These are phyloP conservation scores for Kurtzmaniella natalensis DNA, from an alignment of 1,139 yeast species.

Conservation along the genomic window DNA sequence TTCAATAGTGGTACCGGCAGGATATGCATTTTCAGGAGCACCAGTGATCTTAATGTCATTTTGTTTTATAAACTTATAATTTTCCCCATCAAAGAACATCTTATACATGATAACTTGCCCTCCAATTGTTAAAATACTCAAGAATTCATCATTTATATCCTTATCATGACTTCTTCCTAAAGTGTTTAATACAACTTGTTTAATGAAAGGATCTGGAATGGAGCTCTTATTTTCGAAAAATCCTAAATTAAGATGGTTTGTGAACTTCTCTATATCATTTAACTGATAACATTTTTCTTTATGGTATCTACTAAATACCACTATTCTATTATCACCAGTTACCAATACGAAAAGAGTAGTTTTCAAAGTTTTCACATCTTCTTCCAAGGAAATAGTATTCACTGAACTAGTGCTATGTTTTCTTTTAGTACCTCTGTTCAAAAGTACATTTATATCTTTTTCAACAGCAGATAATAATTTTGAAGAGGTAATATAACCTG, in stretches of 20 bases:
- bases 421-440: slow-evolving; percentile 31
- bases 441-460: slow-evolving; percentile 32
- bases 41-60: slow-evolving; percentile 54
- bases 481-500: slow-evolving; percentile 58
- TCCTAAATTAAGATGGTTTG: slow-evolving; percentile 49
- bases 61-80: slow-evolving; percentile 45
- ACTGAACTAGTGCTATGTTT: slow-evolving; percentile 14
- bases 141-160: slow-evolving; percentile 48
- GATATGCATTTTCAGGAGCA: slow-evolving; percentile 73
- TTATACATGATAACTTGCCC: slow-evolving; percentile 74
- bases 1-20: slow-evolving; percentile 65
- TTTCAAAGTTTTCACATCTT: slow-evolving; percentile 21
- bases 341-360: slow-evolving; percentile 60
- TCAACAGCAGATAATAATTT: slow-evolving; percentile 37
- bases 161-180: slow-evolving; percentile 52
- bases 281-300: slow-evolving; percentile 64
- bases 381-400: slow-evolving; percentile 9
- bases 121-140: slow-evolving; percentile 71
- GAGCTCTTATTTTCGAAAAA: slow-evolving; percentile 57
- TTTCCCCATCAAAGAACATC: slow-evolving; percentile 48
- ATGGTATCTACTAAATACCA: slow-evolving; percentile 61
- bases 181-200: slow-evolving; percentile 62
- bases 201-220: slow-evolving; percentile 71
- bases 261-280: slow-evolving; percentile 53
- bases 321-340: slow-evolving; percentile 72